Evolutionary conservation across 371 early-diverging fungal genomes (phyloP).

Genomic region (Lichtheimia hyalospora): DNA sequence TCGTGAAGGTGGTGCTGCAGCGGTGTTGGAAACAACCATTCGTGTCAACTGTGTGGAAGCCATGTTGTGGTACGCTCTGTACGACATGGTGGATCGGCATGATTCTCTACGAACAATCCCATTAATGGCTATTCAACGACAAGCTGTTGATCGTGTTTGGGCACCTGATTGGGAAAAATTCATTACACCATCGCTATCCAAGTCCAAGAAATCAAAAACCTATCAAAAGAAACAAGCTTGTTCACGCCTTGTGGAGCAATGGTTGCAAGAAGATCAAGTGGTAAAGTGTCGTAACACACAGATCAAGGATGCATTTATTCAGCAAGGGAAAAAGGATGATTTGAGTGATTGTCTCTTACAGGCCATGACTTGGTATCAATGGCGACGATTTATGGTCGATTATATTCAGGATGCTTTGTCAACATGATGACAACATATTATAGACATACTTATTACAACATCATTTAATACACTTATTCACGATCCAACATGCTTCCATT

Average conservation of each 20-base stretch:
- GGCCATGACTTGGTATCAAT: constrained; percentile 66
- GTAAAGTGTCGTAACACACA: constrained; percentile 19
- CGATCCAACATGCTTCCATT: no score
- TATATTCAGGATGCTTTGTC: constrained; percentile 2
- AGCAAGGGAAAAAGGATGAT: constrained; percentile 71
- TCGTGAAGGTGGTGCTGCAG: constrained; percentile 31
- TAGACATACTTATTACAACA: no score
- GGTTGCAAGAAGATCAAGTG: constrained; percentile 23
- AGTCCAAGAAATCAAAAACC: neutral
- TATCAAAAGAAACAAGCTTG: constrained; percentile 32
- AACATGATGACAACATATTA: no score
- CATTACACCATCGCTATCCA: neutral
- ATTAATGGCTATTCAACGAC: constrained; percentile 20
- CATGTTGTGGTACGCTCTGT: constrained; percentile 43
- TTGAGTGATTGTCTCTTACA: constrained; percentile 72
- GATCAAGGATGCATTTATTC: constrained; percentile 37
- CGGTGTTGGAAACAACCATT: constrained; percentile 47
- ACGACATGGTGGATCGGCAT: constrained; percentile 13
- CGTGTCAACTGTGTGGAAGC: constrained; percentile 57
- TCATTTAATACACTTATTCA: no score
- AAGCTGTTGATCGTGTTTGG: constrained; percentile 26
- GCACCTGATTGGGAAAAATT: constrained; percentile 10
- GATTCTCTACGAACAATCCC: neutral
- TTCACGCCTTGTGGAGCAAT: constrained; percentile 33
- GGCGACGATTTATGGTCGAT: constrained; percentile 35